Percentiles rank a stretch among this genome's conserved stretches.
These are phyloP conservation scores for Vitellaria paradoxa DNA, from an alignment of 179 eudicot genomes.

Conservation along the genomic window DNA sequence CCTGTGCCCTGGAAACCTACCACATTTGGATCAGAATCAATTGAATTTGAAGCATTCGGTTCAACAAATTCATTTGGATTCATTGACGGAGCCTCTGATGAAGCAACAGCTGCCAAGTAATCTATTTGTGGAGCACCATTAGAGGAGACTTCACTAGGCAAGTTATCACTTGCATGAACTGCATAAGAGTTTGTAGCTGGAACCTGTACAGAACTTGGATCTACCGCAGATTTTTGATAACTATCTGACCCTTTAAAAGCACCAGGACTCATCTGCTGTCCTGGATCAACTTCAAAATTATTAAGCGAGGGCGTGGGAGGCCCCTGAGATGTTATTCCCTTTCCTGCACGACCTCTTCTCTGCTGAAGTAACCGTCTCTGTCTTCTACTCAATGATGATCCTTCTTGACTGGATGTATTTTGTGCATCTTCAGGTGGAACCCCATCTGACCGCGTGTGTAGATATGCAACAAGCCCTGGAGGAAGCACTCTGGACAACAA, in stretches of 20 bases:
- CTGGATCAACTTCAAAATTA: slow-evolving; percentile 48
- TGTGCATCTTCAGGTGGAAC: slow-evolving; percentile 46
- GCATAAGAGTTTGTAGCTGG: slow-evolving; percentile 30
- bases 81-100: slow-evolving; percentile 37
- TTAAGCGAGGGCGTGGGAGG: slow-evolving; percentile 37
- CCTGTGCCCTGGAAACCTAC: slow-evolving; percentile 45
- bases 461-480: slow-evolving; percentile 97
- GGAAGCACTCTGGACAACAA: slow-evolving; percentile 92
- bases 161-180: slow-evolving; percentile 46
- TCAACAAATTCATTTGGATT: slow-evolving; percentile 34
- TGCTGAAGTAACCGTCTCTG: slow-evolving; percentile 85
- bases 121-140: slow-evolving; percentile 37
- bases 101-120: slow-evolving; percentile 39
- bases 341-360: slow-evolving; percentile 63
- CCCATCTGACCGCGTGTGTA: slow-evolving; percentile 80
- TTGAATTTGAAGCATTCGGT: slow-evolving; percentile 35
- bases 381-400: slow-evolving; percentile 63
- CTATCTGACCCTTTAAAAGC: slow-evolving; percentile 45
- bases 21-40: slow-evolving; percentile 47
- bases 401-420: slow-evolving; percentile 55
- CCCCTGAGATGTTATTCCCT: slow-evolving; percentile 50
- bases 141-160: slow-evolving; percentile 36
- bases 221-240: slow-evolving; percentile 30
- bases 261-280: slow-evolving; percentile 35
- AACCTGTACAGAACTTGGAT: slow-evolving; percentile 35